Base-by-base conservation (phyloP, 164 flowering plant genomes). In the Taxillus chinensis region DNA sequence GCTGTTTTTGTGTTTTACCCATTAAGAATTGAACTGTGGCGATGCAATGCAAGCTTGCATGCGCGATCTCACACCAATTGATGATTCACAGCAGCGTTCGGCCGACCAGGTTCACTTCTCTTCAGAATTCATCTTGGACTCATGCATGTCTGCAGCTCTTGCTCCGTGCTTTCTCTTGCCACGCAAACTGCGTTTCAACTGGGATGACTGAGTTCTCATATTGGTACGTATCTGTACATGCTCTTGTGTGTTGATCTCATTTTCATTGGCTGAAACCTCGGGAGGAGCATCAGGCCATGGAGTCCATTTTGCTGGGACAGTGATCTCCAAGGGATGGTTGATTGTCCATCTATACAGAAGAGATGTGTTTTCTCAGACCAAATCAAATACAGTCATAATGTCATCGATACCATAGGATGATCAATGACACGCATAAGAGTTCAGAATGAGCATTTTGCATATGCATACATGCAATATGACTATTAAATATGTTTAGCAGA, bases 241-340 rank as follows among this genome's bases (percentile, higher is more conserved):
- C 45, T 84, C 90, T 65, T 65, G 74, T 55, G 63, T 65, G 61
- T 3, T 60, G 27, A 14, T 67, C 46, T 51, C 65, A 49, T 79
- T 86, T 66, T 69, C 80, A 52, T 45, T 60, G 27, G 77, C 58
- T 14, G 83, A 90, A 62, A 92, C 87, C 69, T 92, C 96, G 42
- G 93, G 96, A 72, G 95, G 93, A 66, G 79, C 81, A 74, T 92
- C 96, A 3, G 95, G 96, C 98, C 98, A 90, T 46, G 98, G 92
- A n/a, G 97, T 93, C 59, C 79, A 89, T 69, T 85, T 93, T 4
- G 98, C 85, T 39, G 92, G 86, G 62, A 93, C 92, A 14, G 97
- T 93, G 43, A 93, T 69, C 45, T 93, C 96, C 76, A 90, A 73
- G 43, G 97, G 97, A 60, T 89, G 86, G 61, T 88, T 87, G 49